Conservation (phyloP, 2,329 filamentous ascomycete species). For the Cladosporium phlei region DNA sequence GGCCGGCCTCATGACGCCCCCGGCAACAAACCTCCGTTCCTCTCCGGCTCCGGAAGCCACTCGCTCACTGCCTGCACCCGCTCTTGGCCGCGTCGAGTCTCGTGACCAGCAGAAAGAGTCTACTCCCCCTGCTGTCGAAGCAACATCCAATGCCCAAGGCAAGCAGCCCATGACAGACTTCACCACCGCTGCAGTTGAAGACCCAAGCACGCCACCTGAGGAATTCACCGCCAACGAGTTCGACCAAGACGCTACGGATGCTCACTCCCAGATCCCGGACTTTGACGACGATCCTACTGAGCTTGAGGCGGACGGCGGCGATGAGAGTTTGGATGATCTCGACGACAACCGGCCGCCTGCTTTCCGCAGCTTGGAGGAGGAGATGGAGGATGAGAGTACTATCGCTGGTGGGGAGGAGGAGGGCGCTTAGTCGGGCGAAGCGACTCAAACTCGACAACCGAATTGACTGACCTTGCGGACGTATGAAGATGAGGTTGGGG, state of each 20-base stretch:
- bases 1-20: conserved; percentile 84
- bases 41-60: conserved; percentile 45
- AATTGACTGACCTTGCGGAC: no score
- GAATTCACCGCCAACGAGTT: conserved; percentile 50
- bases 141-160: conserved; percentile 13
- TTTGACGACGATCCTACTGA: conserved; percentile 48
- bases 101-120: conserved; percentile 2
- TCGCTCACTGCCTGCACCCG: conserved; percentile 19
- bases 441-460: no score
- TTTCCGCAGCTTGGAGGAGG: conserved; percentile 27
- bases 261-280: conserved; percentile 45
- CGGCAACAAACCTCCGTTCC: conserved; percentile 66
- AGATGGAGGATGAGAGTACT: conserved; percentile 17
- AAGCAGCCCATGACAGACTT: conserved; percentile 17
- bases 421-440: neutral
- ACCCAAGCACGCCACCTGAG: neutral
- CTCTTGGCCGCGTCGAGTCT: conserved; percentile 13
- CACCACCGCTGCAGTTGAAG: conserved; percentile 21
- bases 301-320: conserved; percentile 17
- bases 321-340: conserved; percentile 23
- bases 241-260: conserved; percentile 55
- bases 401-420: conserved; percentile 9
- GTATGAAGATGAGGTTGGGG: no score
- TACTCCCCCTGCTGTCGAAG: conserved; percentile 4
- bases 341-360: conserved; percentile 21